phyloP scores from a whole-genome alignment of 306 rosid genomes.

The Pyrus communis region DNA sequence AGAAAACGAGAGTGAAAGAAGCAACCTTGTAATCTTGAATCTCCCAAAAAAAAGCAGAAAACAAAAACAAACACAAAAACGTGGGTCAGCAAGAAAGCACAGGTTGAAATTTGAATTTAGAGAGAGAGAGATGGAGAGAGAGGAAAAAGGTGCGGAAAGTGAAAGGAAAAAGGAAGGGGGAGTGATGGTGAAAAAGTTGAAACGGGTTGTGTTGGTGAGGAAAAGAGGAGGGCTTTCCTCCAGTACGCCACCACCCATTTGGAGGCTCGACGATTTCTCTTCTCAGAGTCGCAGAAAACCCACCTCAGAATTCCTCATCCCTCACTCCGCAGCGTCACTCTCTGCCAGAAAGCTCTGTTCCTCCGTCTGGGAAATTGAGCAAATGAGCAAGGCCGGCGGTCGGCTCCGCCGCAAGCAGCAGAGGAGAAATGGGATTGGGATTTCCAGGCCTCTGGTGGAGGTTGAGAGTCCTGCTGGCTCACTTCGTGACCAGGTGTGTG shows the following conservation, averaged over 20 bases:
- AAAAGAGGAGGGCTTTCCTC: conserved; percentile 41
- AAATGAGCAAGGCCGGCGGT: conserved; percentile 28
- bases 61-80: not conserved
- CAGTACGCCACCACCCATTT: conserved; percentile 70
- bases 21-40: not conserved
- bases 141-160: conserved; percentile 29
- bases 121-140: conserved; percentile 4
- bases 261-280: conserved; percentile 57
- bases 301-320: conserved; percentile 40
- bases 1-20: not conserved
- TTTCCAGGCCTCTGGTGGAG: conserved; percentile 11
- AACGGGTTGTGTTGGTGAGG: conserved; percentile 32
- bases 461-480: conserved; percentile 25
- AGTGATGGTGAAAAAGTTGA: conserved; percentile 50
- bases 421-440: conserved; percentile 17
- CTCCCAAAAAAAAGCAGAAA: not conserved
- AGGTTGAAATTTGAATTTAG: conserved; percentile 17
- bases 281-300: not conserved
- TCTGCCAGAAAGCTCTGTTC: conserved; percentile 83
- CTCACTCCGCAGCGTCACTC: conserved; percentile 21
- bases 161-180: conserved; percentile 17
- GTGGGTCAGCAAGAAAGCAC: not conserved
- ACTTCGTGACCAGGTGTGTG: conserved; percentile 34
- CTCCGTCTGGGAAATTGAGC: conserved; percentile 52
- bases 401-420: conserved; percentile 26